Evolutionary conservation across 345 rosid genomes (phyloP).

Genomic region (Dipteronia sinensis): DNA sequence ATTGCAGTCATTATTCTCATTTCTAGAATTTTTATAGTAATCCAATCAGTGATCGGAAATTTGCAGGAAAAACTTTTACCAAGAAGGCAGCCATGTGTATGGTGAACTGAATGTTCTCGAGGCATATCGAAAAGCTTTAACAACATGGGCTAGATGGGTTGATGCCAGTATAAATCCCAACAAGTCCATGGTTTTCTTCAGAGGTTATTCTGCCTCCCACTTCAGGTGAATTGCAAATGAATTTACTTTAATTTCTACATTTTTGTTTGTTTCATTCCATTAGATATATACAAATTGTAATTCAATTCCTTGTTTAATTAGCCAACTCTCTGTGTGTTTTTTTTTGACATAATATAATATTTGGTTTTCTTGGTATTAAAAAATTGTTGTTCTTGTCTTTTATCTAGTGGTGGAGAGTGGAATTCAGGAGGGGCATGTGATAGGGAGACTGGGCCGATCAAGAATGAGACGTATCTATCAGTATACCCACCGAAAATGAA

Average conservation of each 20-base stretch:
- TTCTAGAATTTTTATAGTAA: not conserved
- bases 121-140: conserved; percentile 86
- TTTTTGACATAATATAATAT: not conserved
- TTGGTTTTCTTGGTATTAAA: not conserved
- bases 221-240: conserved; percentile 62
- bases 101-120: conserved; percentile 76
- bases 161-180: conserved; percentile 69
- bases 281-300: too few species aligned
- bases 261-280: not conserved
- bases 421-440: conserved; percentile 95
- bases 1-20: too few species aligned
- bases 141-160: conserved; percentile 92
- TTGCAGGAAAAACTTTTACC: conserved; percentile 86
- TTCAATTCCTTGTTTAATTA: too few species aligned
- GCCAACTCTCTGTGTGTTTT: not conserved
- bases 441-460: conserved; percentile 81
- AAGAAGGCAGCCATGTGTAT: conserved; percentile 85
- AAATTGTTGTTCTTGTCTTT: not conserved
- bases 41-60: not conserved
- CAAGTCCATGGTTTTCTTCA: conserved; percentile 73
- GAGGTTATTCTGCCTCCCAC: conserved; percentile 94
- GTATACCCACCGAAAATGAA: conserved; percentile 78
- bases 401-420: conserved; percentile 94
- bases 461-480: conserved; percentile 64
- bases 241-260: not conserved